Conservation (phyloP, 1,284 basidiomycete genomes). For the Ustilago hordei region DNA sequence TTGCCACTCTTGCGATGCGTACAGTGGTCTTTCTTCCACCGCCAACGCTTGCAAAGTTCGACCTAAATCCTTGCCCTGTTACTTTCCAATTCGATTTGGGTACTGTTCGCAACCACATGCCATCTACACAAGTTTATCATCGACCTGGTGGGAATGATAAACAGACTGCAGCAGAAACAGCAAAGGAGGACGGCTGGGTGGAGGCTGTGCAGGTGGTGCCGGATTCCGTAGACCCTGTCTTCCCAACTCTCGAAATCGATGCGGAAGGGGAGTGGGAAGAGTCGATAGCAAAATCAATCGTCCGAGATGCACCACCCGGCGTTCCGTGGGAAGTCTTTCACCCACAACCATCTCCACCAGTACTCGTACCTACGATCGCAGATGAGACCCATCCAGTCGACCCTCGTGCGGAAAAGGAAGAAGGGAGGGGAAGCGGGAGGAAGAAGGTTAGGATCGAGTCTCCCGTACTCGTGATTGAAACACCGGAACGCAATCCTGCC, state of each 20-base stretch:
- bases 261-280: constrained; percentile 4
- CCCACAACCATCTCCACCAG: neutral
- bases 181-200: neutral
- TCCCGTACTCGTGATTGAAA: constrained; percentile 32
- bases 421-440: neutral
- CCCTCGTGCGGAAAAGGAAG: neutral
- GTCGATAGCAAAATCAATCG: constrained; percentile 9
- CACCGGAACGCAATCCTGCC: constrained; percentile 14
- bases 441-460: constrained; percentile 29
- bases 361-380: no score
- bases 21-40: constrained; percentile 33
- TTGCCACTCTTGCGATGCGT: neutral
- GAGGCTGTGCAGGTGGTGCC: constrained; percentile 2
- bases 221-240: constrained; percentile 18
- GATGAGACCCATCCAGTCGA: no score
- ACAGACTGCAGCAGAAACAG: neutral
- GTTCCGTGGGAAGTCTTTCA: constrained; percentile 27
- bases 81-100: neutral
- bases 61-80: neutral
- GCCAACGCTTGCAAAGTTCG: neutral
- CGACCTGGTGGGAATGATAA: no score
- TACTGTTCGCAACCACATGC: no score
- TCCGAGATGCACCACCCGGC: neutral
- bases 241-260: neutral
- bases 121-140: no score